phyloP scores from a whole-genome alignment of 805 yeast species.

The Saturnispora halmiae region DNA sequence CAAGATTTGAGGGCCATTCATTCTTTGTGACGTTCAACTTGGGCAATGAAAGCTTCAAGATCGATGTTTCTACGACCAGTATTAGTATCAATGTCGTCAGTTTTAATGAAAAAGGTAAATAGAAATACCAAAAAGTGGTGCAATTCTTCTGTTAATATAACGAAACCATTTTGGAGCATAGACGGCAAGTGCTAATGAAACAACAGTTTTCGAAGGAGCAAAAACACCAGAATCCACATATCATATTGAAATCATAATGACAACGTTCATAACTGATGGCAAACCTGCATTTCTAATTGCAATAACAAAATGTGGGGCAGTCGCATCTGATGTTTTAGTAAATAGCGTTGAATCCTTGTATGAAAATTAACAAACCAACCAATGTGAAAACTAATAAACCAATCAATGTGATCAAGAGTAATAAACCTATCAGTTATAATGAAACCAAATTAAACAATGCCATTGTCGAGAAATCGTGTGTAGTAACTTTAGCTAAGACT shows the following conservation, averaged over 20 bases:
- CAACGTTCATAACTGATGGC: slow-evolving; percentile 69
- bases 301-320: slow-evolving; percentile 70
- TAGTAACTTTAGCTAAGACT: slow-evolving; percentile 52
- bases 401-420: too few species aligned
- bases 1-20: slow-evolving; percentile 33
- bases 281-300: slow-evolving; percentile 55
- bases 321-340: slow-evolving; percentile 42
- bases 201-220: slow-evolving; percentile 61
- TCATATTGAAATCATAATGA: slow-evolving; percentile 59
- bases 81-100: slow-evolving; percentile 48
- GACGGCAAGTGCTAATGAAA: slow-evolving; percentile 61
- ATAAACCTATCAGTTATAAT: slow-evolving; percentile 39
- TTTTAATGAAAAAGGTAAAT: slow-evolving; percentile 36
- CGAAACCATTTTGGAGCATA: slow-evolving; percentile 54
- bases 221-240: slow-evolving; percentile 70
- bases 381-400: too few species aligned
- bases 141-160: slow-evolving; percentile 66
- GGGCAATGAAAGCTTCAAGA: slow-evolving; percentile 40
- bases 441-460: slow-evolving; percentile 44
- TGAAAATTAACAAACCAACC: too few species aligned
- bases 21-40: slow-evolving; percentile 41
- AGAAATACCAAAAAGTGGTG: slow-evolving; percentile 77
- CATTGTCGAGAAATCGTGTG: slow-evolving; percentile 54
- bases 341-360: slow-evolving; percentile 36
- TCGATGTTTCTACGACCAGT: slow-evolving; percentile 50